Conservation (phyloP, 2,329 filamentous ascomycete genomes). For the Cryphonectria carpinicola region DNA sequence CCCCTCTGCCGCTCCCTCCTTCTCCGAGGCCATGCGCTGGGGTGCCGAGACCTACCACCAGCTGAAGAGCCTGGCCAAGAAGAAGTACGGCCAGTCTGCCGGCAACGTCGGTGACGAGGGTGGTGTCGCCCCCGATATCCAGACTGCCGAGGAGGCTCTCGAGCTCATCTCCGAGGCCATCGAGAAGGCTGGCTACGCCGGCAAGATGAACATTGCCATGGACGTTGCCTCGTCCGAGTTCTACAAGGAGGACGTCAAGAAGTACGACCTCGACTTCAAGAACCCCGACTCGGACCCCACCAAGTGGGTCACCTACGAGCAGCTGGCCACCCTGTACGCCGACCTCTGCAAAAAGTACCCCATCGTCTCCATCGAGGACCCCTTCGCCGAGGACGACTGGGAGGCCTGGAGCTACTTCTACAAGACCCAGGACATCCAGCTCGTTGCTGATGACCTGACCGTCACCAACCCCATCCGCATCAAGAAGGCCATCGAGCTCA, state of each 20-base stretch:
- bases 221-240: slow-evolving; percentile 99
- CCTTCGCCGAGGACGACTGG: slow-evolving; percentile 99
- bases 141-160: slow-evolving; percentile 94
- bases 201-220: slow-evolving; percentile 98
- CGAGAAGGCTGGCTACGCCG: slow-evolving; percentile 92
- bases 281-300: slow-evolving; percentile 93
- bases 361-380: slow-evolving; percentile 98
- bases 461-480: slow-evolving; percentile 99
- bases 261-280: slow-evolving; percentile 99
- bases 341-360: slow-evolving; percentile 91
- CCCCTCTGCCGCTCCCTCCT: slow-evolving; percentile 81
- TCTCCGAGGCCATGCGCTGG: slow-evolving; percentile 95
- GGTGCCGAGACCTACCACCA: slow-evolving; percentile 98
- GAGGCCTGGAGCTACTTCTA: slow-evolving; percentile 99
- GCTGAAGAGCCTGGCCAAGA: slow-evolving; percentile 96
- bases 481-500: slow-evolving; percentile 99
- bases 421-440: slow-evolving; percentile 98
- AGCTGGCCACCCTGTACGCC: slow-evolving; percentile 92
- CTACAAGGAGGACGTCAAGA: slow-evolving; percentile 97
- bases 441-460: slow-evolving; percentile 97
- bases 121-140: slow-evolving; percentile 98
- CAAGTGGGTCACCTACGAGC: slow-evolving; percentile 99
- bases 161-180: slow-evolving; percentile 91
- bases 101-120: slow-evolving; percentile 99
- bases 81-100: slow-evolving; percentile 98